A percentile compares a stretch with the other conserved stretches of the same genome.
Conservation (phyloP, 192 early-diverging fungal species). For the Coemansia sp. region DNA sequence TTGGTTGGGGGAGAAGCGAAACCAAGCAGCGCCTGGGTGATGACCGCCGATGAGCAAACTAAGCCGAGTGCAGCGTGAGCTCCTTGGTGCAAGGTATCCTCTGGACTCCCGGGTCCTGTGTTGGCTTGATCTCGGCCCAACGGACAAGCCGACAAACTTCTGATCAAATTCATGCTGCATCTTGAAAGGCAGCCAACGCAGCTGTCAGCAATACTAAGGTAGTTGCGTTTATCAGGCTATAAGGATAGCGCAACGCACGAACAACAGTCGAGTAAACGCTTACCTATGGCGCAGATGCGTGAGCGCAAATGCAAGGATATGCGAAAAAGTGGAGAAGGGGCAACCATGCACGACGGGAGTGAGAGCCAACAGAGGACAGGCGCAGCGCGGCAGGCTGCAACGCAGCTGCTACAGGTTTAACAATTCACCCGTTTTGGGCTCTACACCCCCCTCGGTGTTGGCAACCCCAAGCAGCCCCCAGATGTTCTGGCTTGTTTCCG, state of each 20-base stretch:
- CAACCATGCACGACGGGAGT: conserved; percentile 4
- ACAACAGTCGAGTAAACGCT: background rate
- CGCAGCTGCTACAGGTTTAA: conserved; percentile 2
- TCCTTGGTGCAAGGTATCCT: background rate
- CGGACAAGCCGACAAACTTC: too few relatives aligned
- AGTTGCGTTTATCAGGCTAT: background rate
- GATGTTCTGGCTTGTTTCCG: background rate
- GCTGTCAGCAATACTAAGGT: background rate
- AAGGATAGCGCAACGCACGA: background rate
- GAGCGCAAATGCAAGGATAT: conserved; percentile 5
- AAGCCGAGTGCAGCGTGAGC: background rate
- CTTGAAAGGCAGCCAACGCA: background rate
- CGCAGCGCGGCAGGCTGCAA: conserved; percentile 4
- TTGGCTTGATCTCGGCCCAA: background rate
- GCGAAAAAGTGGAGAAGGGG: background rate
- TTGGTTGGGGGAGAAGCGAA: background rate
- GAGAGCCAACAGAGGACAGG: conserved; percentile 4
- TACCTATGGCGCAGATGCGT: conserved; percentile 1
- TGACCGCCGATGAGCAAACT: background rate
- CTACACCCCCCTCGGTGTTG: conserved; percentile 5
- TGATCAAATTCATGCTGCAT: too few relatives aligned
- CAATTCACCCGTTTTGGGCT: conserved; percentile 7
- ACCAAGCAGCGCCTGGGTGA: background rate
- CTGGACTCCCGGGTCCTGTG: background rate
- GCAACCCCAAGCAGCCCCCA: background rate